Evolutionary conservation across 176 grass and related monocot species (phyloP), one percentile per base, ranked within the genome.

Genomic region (Lolium multiflorum): DNA sequence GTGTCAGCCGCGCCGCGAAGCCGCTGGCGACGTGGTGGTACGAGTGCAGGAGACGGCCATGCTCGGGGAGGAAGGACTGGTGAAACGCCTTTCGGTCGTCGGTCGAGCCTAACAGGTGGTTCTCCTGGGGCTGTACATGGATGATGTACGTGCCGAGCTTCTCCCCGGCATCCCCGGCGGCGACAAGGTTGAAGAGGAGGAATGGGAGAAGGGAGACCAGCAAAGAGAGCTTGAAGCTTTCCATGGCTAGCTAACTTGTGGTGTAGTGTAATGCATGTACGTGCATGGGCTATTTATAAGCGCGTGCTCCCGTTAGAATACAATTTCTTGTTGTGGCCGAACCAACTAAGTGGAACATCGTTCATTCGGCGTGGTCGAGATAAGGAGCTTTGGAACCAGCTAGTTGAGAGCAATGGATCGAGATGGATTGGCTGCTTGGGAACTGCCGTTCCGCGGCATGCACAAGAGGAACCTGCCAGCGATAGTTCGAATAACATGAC

Each of bases 11-110:
- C 2, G 80, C 83, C 22, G 83, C 78, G 49, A 90, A 90, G 21
- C 89, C 89, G 21, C 72, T 82, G 0, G 77, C 76, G 26, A 86
- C 81, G 35, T 85, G 58, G 48, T 56, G 76, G 78, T 90, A 90
- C 7, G 77, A 82, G 55, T 82, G 85, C 3, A 86, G 37, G 1
- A 90, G 65, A 0, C 78, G 89, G 43, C 77, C 50, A 11, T 86
- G 72, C 10, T 59, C 41, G 1, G 78, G 37, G 14, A 84, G 72
- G 48, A 82, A 82, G 20, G 78, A 77, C 20, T 77, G 24, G 7
- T 84, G 78, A 60, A 77, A 86, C 8, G 67, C 43, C 54, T 55
- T 74, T 28, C 69, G 17, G 37, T 87, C 68, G 44, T 52, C n/a
- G 13, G 57, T 25, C 7, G 68, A 51, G 12, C 18, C 37, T 25